phyloP scores from a whole-genome alignment of 192 early-diverging fungal genomes.

The Paraglomus occultum region DNA sequence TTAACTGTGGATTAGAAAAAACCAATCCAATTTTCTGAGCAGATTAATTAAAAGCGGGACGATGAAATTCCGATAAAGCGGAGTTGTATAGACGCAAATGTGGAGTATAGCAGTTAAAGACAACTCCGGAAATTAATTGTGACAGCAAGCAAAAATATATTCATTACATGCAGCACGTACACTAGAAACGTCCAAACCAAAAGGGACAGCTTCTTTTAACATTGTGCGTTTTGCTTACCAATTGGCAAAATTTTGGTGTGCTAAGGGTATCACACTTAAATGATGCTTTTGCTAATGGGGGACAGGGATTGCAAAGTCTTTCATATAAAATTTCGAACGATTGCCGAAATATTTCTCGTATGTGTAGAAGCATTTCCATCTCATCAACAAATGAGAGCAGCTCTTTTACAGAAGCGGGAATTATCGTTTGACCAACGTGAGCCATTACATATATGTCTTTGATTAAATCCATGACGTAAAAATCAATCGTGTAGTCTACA shows the following conservation, averaged over 20 bases:
- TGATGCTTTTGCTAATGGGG: constrained; percentile 10
- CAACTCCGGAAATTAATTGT: too few species aligned
- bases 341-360: constrained; percentile 20
- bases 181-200: constrained; percentile 27
- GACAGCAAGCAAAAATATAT: too few species aligned
- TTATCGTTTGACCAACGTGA: constrained; percentile 2
- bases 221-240: constrained; percentile 18
- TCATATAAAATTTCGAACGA: constrained; percentile 11
- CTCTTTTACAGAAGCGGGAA: constrained; percentile 16
- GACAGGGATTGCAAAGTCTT: background rate
- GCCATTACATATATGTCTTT: constrained; percentile 21
- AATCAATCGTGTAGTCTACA: background rate
- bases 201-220: constrained; percentile 10
- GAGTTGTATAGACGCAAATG: too few species aligned
- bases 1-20: too few species aligned
- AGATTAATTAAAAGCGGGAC: too few species aligned
- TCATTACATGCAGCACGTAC: too few species aligned
- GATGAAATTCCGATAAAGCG: too few species aligned
- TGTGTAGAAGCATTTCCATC: constrained; percentile 12
- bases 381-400: constrained; percentile 19
- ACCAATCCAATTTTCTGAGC: too few species aligned
- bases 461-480: constrained; percentile 4
- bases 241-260: constrained; percentile 15
- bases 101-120: too few species aligned
- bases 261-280: constrained; percentile 22